phyloP scores from a whole-genome alignment of 352 stramenopile species.

The Aphanomyces invadans region DNA sequence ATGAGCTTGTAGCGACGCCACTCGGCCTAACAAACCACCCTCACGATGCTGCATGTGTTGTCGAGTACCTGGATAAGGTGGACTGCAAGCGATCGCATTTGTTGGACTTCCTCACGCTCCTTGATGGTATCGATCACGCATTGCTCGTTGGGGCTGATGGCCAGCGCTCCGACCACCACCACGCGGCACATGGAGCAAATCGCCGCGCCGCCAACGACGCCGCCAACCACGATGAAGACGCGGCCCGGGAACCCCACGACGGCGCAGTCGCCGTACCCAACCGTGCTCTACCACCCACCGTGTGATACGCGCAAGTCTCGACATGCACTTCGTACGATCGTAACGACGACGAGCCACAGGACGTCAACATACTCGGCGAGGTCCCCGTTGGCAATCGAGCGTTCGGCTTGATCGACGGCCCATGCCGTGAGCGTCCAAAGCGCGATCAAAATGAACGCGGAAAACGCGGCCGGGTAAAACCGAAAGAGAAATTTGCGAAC shows the following conservation, averaged over 20 bases:
- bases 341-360: slow-evolving; percentile 5
- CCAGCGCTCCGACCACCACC: slow-evolving; percentile 2
- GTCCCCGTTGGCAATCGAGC: background rate
- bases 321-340: slow-evolving; percentile 11
- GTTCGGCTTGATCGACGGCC: slow-evolving; percentile 3
- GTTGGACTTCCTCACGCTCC: background rate
- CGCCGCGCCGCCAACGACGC: background rate
- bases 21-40: too few relatives aligned
- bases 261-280: slow-evolving; percentile 3
- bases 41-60: too few relatives aligned
- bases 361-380: background rate
- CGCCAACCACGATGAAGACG: background rate
- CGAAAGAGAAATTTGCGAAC: slow-evolving; percentile 6
- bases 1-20: background rate
- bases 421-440: background rate
- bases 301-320: too few relatives aligned
- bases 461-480: slow-evolving; percentile 9
- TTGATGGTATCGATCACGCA: slow-evolving; percentile 8
- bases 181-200: slow-evolving; percentile 5
- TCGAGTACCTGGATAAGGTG: background rate
- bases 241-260: background rate
- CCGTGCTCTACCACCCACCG: background rate
- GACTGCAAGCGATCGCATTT: background rate
- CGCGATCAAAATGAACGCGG: background rate
- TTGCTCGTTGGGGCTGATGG: slow-evolving; percentile 1